A percentile compares a stretch with the other conserved stretches of the same genome.
phyloP scores from a whole-genome alignment of 2,329 filamentous ascomycete species.

The Phaeosphaeriaceae sp. region DNA sequence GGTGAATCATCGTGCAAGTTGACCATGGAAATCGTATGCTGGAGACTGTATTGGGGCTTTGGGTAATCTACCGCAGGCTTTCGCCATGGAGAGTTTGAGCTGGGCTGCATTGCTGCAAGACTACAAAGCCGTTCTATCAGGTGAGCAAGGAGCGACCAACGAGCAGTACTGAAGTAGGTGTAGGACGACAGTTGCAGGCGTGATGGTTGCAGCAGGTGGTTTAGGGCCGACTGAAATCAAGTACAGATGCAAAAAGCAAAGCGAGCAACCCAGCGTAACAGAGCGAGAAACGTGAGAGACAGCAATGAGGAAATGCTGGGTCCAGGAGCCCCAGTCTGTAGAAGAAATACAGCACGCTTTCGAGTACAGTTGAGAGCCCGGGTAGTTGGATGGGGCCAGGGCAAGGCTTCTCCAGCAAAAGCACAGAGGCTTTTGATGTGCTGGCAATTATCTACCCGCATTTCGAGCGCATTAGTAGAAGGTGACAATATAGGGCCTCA shows the following conservation, averaged over 20 bases:
- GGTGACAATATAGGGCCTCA: slow-evolving; percentile 45
- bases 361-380: slow-evolving; percentile 23
- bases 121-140: slow-evolving; percentile 24
- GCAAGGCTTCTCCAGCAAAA: slow-evolving; percentile 37
- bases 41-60: slow-evolving; percentile 44
- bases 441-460: slow-evolving; percentile 48
- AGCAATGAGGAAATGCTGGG: slow-evolving; percentile 32
- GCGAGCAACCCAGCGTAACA: slow-evolving; percentile 32
- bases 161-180: slow-evolving; percentile 24
- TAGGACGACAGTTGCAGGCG: slow-evolving; percentile 20
- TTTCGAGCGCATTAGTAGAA: slow-evolving; percentile 47
- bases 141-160: slow-evolving; percentile 30
- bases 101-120: slow-evolving; percentile 44
- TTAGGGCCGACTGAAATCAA: slow-evolving; percentile 21
- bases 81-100: slow-evolving; percentile 45
- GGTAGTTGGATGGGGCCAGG: slow-evolving; percentile 30
- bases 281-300: slow-evolving; percentile 31
- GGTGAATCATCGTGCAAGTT: slow-evolving; percentile 48
- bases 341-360: slow-evolving; percentile 42
- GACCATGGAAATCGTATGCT: slow-evolving; percentile 49
- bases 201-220: slow-evolving; percentile 15
- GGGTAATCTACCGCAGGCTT: slow-evolving; percentile 37
- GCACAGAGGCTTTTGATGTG: slow-evolving; percentile 48
- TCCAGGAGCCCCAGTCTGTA: slow-evolving; percentile 36
- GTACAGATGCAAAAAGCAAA: slow-evolving; percentile 39